These are phyloP conservation scores for Nowakowskiella sp. DNA, from an alignment of 192 early-diverging fungal species.

Conservation along the genomic window DNA sequence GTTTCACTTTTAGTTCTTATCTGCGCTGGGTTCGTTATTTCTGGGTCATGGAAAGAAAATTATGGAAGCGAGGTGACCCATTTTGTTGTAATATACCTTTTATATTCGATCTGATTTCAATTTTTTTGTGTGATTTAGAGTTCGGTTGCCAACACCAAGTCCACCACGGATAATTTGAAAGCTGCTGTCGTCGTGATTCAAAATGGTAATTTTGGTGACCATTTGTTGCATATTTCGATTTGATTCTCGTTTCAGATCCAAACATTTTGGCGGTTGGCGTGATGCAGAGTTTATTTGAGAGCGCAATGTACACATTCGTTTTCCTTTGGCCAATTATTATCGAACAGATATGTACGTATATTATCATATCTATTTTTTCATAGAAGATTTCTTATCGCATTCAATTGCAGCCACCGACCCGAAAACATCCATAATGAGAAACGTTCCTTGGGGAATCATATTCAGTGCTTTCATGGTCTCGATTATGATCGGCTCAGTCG, in stretches of 20 bases:
- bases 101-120: background rate
- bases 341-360: constrained; percentile 1
- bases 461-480: constrained; percentile 45
- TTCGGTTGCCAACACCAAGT: background rate
- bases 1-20: constrained; percentile 42
- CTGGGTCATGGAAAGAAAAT: constrained; percentile 60
- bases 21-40: constrained; percentile 42
- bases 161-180: too few species aligned
- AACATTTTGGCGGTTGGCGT: constrained; percentile 32
- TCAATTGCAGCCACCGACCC: background rate
- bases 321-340: constrained; percentile 40
- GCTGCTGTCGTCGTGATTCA: too few species aligned
- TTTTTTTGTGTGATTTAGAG: background rate
- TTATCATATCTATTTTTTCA: constrained; percentile 5
- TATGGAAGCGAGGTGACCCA: constrained; percentile 37
- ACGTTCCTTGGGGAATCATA: constrained; percentile 39
- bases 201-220: too few species aligned
- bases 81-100: background rate
- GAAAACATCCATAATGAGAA: background rate
- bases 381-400: background rate
- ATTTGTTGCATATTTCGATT: too few species aligned
- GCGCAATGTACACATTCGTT: constrained; percentile 45
- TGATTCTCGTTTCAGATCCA: constrained; percentile 5
- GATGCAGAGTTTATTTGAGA: constrained; percentile 41
- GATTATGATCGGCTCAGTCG: constrained; percentile 38